Evolutionary conservation across 1,139 yeast genomes (phyloP).

Genomic region (Lodderomyces parapsilosis): DNA sequence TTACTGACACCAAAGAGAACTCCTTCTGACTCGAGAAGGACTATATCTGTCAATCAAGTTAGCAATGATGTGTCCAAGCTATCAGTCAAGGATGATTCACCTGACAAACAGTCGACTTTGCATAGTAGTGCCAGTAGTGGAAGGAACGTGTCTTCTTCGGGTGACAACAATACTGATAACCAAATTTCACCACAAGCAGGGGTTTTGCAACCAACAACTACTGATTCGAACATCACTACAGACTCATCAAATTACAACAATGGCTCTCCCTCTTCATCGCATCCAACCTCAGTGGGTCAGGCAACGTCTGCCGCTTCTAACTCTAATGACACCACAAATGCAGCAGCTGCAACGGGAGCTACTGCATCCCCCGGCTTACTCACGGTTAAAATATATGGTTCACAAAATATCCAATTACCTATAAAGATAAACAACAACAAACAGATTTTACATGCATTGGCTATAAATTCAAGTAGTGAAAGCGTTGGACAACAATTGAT

Average conservation of each 20-base stretch:
- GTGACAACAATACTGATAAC: background rate
- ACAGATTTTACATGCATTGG: slow-evolving; percentile 51
- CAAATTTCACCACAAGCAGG: slow-evolving; percentile 4
- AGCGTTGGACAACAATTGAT: slow-evolving; percentile 36
- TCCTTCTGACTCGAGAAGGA: slow-evolving; percentile 28
- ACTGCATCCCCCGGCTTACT: slow-evolving; percentile 59
- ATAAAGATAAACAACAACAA: slow-evolving; percentile 54
- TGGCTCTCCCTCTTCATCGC: slow-evolving; percentile 11
- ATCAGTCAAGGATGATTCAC: slow-evolving; percentile 18
- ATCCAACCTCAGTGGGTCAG: slow-evolving; percentile 10
- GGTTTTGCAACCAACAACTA: slow-evolving; percentile 9
- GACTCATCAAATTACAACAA: slow-evolving; percentile 8
- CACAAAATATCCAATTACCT: slow-evolving; percentile 62
- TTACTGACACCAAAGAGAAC: slow-evolving; percentile 18
- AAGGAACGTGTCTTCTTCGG: background rate
- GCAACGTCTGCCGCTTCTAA: slow-evolving; percentile 5
- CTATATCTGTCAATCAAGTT: slow-evolving; percentile 24
- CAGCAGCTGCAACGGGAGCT: slow-evolving; percentile 5
- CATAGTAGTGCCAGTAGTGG: slow-evolving; percentile 5
- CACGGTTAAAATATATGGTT: slow-evolving; percentile 66
- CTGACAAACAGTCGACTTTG: slow-evolving; percentile 5
- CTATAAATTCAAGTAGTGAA: slow-evolving; percentile 45
- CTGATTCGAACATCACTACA: slow-evolving; percentile 8
- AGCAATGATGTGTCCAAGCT: slow-evolving; percentile 30
- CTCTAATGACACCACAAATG: slow-evolving; percentile 1